These are phyloP conservation scores for Eutrema yunnanense DNA, from an alignment of 345 rosid species.

Conservation along the genomic window DNA sequence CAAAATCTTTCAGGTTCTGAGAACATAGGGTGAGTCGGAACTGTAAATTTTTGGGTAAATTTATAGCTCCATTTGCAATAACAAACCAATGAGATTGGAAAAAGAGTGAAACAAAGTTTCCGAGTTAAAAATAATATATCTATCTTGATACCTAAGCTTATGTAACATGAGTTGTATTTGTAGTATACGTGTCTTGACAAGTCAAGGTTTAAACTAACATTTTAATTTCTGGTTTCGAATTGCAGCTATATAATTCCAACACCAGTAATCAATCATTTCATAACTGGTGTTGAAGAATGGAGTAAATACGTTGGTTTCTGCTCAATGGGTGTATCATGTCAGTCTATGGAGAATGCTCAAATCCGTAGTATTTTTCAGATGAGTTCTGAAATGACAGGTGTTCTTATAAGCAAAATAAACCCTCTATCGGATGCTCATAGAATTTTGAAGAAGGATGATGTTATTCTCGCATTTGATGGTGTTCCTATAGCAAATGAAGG, in stretches of 20 bases:
- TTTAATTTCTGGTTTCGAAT: neutral
- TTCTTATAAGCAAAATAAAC: conserved; percentile 77
- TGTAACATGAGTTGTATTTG: neutral
- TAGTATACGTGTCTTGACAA: neutral
- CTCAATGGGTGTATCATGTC: conserved; percentile 79
- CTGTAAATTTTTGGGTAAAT: neutral
- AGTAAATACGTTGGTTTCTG: conserved; percentile 77
- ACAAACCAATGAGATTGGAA: neutral
- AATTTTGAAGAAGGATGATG: conserved; percentile 67
- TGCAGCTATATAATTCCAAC: conserved; percentile 86
- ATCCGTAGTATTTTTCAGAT: conserved; percentile 58
- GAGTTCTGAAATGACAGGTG: conserved; percentile 68
- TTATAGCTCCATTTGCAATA: neutral
- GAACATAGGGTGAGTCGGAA: conserved; percentile 72
- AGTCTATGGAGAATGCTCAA: conserved; percentile 76
- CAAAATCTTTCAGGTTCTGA: conserved; percentile 92
- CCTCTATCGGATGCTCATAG: conserved; percentile 58
- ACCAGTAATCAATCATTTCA: conserved; percentile 76
- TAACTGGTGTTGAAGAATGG: conserved; percentile 61
- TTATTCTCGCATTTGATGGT: conserved; percentile 71
- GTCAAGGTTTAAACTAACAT: neutral
- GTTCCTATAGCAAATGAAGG: conserved; percentile 87
- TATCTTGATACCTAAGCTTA: neutral
- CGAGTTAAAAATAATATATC: neutral
- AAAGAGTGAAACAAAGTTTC: neutral